phyloP scores from a whole-genome alignment of 805 yeast genomes.

The Ogataea ganodermae region DNA sequence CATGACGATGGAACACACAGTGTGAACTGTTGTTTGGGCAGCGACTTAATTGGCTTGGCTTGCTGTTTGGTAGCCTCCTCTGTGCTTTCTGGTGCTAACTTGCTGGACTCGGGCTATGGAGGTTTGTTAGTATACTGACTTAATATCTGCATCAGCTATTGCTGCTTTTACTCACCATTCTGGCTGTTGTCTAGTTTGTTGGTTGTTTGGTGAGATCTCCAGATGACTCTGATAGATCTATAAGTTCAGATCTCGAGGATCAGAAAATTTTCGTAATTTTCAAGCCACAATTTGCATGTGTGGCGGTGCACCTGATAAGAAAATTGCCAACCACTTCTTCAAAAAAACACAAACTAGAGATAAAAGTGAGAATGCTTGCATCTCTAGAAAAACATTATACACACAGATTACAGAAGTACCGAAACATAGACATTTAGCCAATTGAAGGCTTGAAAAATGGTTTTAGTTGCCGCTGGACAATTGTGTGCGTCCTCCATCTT shows the following conservation, averaged over 20 bases:
- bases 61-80: neutral
- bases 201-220: neutral
- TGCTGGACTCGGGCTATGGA: neutral
- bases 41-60: slow-evolving; percentile 8
- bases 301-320: slow-evolving; percentile 1
- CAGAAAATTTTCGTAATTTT: slow-evolving; percentile 1
- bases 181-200: neutral
- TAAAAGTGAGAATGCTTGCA: too few relatives aligned
- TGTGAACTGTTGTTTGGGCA: slow-evolving; percentile 43
- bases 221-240: neutral
- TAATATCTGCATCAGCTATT: too few relatives aligned
- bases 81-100: neutral
- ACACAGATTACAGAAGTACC: neutral
- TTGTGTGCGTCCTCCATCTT: slow-evolving; percentile 72
- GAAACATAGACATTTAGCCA: neutral
- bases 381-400: too few relatives aligned
- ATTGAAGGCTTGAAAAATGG: slow-evolving; percentile 40
- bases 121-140: too few relatives aligned
- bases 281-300: neutral
- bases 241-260: neutral
- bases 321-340: too few relatives aligned
- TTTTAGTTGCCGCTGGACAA: slow-evolving; percentile 81
- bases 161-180: neutral
- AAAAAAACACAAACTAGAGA: neutral
- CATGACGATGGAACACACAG: slow-evolving; percentile 75